Evolutionary conservation across 169 alveolate species (phyloP).

Genomic region (Eimeria necatrix): DNA sequence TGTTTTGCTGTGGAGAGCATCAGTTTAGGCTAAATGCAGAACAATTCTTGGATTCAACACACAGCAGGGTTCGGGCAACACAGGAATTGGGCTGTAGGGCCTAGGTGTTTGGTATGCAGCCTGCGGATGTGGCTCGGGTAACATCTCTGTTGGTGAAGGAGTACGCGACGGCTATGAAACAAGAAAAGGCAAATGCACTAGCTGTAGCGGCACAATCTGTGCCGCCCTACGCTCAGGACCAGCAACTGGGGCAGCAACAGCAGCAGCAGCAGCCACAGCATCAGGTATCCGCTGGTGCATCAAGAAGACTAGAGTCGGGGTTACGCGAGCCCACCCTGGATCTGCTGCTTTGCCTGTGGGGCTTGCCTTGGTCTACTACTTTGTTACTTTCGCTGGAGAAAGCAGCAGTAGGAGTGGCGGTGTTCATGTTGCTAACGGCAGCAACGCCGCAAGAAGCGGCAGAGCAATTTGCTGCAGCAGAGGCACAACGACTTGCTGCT

Average conservation of each 20-base stretch:
- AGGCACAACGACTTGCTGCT: slow-evolving; percentile 3
- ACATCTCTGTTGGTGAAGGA: neutral
- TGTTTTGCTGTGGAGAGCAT: neutral
- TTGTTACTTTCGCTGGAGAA: neutral
- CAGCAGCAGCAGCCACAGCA: slow-evolving; percentile 11
- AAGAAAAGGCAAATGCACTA: slow-evolving; percentile 22
- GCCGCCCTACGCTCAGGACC: neutral
- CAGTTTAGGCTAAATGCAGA: too few species aligned
- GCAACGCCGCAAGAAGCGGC: neutral
- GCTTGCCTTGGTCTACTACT: neutral
- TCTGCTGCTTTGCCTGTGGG: slow-evolving; percentile 38
- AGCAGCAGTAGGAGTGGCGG: neutral
- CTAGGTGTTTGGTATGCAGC: slow-evolving; percentile 1
- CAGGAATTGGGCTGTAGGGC: neutral
- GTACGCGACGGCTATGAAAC: slow-evolving; percentile 19
- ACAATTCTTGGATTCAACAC: too few species aligned
- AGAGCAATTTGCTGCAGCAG: neutral
- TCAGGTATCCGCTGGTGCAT: neutral
- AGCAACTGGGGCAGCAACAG: slow-evolving; percentile 5
- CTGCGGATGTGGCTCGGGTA: slow-evolving; percentile 27
- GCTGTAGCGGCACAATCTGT: neutral
- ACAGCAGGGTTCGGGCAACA: too few species aligned
- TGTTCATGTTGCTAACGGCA: neutral
- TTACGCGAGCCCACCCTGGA: neutral
- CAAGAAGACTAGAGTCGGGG: neutral